These are phyloP conservation scores for Phytophthora sp. DNA, from an alignment of 352 stramenopile genomes.

Conservation along the genomic window DNA sequence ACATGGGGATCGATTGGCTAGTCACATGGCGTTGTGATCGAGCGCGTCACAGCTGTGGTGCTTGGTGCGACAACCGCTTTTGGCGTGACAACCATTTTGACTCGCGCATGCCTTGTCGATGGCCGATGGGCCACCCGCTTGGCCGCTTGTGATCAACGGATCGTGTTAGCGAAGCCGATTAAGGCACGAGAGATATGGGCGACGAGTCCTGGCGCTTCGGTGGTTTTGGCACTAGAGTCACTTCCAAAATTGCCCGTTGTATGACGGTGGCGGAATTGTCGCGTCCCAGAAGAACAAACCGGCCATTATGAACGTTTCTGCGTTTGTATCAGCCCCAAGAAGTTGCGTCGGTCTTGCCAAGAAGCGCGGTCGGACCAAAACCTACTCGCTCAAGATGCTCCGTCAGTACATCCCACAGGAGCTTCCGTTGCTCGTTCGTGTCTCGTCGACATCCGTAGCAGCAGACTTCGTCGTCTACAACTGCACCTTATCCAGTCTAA, in stretches of 20 bases:
- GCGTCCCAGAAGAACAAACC: conserved; percentile 16
- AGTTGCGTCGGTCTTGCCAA: conserved; percentile 9
- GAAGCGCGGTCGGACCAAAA: conserved; percentile 44
- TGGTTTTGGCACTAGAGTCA: conserved; percentile 9
- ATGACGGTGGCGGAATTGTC: conserved; percentile 4
- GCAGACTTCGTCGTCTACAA: conserved; percentile 57
- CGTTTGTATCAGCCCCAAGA: conserved; percentile 24
- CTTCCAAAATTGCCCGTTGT: conserved; percentile 22
- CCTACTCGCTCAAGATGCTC: conserved; percentile 58
- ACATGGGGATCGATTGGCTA: conserved; percentile 11
- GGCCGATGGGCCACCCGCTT: conserved; percentile 19
- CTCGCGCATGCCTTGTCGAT: conserved; percentile 6
- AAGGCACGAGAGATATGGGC: conserved; percentile 30
- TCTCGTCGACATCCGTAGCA: conserved; percentile 44
- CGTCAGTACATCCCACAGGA: conserved; percentile 43
- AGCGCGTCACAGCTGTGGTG: conserved; percentile 26
- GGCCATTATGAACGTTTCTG: conserved; percentile 33
- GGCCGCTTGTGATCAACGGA: conserved; percentile 28
- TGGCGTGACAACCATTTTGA: conserved; percentile 18
- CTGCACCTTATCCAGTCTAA: conserved; percentile 52
- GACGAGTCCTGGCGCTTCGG: conserved; percentile 1
- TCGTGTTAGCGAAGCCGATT: conserved; percentile 31
- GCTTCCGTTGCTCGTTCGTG: conserved; percentile 54
- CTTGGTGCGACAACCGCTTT: conserved; percentile 32
- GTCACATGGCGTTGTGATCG: background rate